phyloP scores from a whole-genome alignment of 306 rosid species.

The Prosopis cineraria region DNA sequence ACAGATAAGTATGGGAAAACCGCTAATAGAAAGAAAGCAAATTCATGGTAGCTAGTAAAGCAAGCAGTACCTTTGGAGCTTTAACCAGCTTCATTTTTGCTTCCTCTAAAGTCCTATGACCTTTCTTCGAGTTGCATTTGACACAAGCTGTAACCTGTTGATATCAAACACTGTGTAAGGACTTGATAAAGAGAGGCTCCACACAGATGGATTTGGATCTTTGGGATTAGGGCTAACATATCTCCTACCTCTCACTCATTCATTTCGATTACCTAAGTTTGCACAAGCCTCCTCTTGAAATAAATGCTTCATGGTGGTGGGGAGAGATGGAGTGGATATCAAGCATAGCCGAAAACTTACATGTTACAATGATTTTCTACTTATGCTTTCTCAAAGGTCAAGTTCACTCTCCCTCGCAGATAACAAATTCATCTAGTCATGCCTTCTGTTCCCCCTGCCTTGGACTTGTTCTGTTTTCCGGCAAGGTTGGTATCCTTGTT shows the following conservation, averaged over 20 bases:
- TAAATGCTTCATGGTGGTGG: neutral
- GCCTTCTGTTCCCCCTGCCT: neutral
- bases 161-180: constrained; percentile 32
- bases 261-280: constrained; percentile 12
- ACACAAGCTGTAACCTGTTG: constrained; percentile 84
- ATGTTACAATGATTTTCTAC: neutral
- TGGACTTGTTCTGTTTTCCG: neutral
- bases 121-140: constrained; percentile 90
- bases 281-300: constrained; percentile 22
- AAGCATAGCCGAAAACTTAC: constrained; percentile 2
- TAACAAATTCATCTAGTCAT: neutral
- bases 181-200: constrained; percentile 9
- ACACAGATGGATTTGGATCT: neutral
- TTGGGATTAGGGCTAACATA: neutral
- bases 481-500: neutral
- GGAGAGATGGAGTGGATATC: constrained; percentile 1
- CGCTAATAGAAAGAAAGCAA: constrained; percentile 22
- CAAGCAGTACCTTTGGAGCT: constrained; percentile 69
- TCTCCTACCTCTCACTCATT: neutral
- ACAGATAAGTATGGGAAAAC: neutral
- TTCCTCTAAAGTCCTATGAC: constrained; percentile 76
- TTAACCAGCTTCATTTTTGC: constrained; percentile 84
- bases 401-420: constrained; percentile 7
- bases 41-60: constrained; percentile 25
- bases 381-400: neutral